Evolutionary conservation across 345 rosid genomes (phyloP), one percentile per base, ranked within the genome.

Genomic region (Eucalyptus sideroxylon): DNA sequence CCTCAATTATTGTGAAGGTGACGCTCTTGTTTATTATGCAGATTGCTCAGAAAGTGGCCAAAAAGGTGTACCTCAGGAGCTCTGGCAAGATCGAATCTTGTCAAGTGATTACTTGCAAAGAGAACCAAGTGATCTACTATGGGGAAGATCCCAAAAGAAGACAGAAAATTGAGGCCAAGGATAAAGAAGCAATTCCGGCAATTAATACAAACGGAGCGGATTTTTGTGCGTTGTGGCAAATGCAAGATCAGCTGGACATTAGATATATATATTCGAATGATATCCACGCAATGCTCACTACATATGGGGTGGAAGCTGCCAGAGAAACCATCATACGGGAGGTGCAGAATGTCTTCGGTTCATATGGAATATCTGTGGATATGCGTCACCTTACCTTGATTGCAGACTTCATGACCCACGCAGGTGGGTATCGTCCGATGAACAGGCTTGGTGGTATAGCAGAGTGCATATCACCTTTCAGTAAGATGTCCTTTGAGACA

Each of bases 231-330:
- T 92, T 97, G 59, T 95, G 98, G 99, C 59, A 91, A 89, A 90
- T 94, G 91, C 96, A 95, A 92, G 99, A 96, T 87, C 85, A 83
- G 83, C 95, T 98, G 80, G 99, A 98, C 89, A 90, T 94, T 42
- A 93, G 98, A 90, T 98, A 96, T 86, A 60, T 98, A 50, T 98
- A 98, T 92, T 94, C 97, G 92, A 98, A 97, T 89, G 92, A 91
- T 93, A 93, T 98, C 80, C 96, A 96, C 53, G 96, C 94, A 10
- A 95, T 98, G 95, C 95, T 96, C 50, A 93, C 91, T 50, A 94
- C 96, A 6, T 97, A 93, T 42, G 99, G 99, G n/a, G 97, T 98
- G 11, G 99, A 97, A 93, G 99, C 99, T 9, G 99, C 99, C 1
- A 92, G 99, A 93, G 98, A 95, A 90, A 95, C 98, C 59, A 94